A percentile compares a stretch with the other conserved stretches of the same genome.
Conservation (phyloP, 2,329 filamentous ascomycete species). For the Lojkania enalia region DNA sequence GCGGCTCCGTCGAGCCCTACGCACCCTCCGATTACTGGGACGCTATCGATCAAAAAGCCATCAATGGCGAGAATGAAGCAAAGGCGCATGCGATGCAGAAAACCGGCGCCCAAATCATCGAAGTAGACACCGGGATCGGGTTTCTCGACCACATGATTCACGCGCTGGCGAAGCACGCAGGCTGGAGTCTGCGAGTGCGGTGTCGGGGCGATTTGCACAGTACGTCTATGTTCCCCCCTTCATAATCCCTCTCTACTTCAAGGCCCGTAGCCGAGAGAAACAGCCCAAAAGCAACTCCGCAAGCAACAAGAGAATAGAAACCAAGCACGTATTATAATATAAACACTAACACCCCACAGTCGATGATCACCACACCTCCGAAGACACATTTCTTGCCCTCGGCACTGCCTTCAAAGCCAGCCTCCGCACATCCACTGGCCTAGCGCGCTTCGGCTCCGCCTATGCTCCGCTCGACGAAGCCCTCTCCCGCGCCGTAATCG, state of each 20-base stretch:
- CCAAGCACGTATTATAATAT: neutral
- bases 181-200: conserved; percentile 83
- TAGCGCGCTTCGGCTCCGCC: conserved; percentile 87
- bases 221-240: conserved; percentile 53
- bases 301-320: too few relatives aligned
- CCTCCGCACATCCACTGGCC: conserved; percentile 75
- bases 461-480: conserved; percentile 96
- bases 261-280: too few relatives aligned
- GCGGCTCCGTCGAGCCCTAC: conserved; percentile 68
- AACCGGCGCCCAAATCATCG: conserved; percentile 82
- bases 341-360: conserved; percentile 58
- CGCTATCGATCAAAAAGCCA: conserved; percentile 50
- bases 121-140: conserved; percentile 89
- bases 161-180: conserved; percentile 91
- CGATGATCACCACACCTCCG: conserved; percentile 97
- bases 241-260: conserved; percentile 4
- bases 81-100: conserved; percentile 80
- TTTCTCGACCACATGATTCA: conserved; percentile 99
- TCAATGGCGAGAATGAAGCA: conserved; percentile 41
- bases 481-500: conserved; percentile 88
- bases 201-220: conserved; percentile 91
- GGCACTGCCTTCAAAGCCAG: conserved; percentile 82
- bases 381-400: conserved; percentile 91
- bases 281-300: too few relatives aligned
- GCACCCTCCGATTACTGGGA: conserved; percentile 39